These are phyloP conservation scores for Hymenoscyphus fructigenus DNA, from an alignment of 2,329 filamentous ascomycete species.

Conservation along the genomic window DNA sequence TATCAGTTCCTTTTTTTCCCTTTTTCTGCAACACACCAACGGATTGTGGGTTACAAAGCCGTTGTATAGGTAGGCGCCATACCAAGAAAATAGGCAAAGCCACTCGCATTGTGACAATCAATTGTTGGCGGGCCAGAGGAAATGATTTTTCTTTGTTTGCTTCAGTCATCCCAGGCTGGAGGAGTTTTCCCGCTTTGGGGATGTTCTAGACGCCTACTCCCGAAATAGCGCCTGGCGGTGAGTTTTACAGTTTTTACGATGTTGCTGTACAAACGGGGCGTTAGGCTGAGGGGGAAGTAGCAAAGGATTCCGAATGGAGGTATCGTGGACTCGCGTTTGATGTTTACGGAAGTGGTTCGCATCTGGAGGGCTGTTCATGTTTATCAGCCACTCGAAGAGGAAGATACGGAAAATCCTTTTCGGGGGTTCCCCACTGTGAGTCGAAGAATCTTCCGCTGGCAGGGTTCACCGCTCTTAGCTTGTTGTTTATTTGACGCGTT, in stretches of 20 bases:
- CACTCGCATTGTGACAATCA: conserved; percentile 15
- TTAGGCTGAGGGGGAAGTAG: background rate
- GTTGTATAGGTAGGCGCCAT: conserved; percentile 19
- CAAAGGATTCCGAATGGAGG: background rate
- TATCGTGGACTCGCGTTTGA: conserved; percentile 6
- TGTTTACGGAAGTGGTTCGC: conserved; percentile 6
- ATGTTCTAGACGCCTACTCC: conserved; percentile 7
- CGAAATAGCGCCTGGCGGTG: conserved; percentile 22
- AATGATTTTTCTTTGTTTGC: conserved; percentile 15
- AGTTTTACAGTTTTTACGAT: conserved; percentile 1
- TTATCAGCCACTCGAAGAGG: conserved; percentile 24
- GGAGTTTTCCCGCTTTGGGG: conserved; percentile 6
- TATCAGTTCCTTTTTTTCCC: background rate
- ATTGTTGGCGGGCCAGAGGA: conserved; percentile 10
- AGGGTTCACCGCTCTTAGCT: conserved; percentile 25
- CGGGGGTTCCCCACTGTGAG: conserved; percentile 5
- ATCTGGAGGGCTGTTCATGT: conserved; percentile 12
- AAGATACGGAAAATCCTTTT: conserved; percentile 20
- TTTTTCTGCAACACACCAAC: background rate
- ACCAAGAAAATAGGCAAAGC: conserved; percentile 12
- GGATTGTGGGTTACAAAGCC: conserved; percentile 15
- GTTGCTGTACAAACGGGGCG: background rate
- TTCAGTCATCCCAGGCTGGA: too few relatives aligned
- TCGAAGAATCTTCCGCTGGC: conserved; percentile 9
- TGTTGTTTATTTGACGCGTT: conserved; percentile 3